Base-by-base conservation (phyloP, 2,329 filamentous ascomycete species). In the Penicillium sp. region DNA sequence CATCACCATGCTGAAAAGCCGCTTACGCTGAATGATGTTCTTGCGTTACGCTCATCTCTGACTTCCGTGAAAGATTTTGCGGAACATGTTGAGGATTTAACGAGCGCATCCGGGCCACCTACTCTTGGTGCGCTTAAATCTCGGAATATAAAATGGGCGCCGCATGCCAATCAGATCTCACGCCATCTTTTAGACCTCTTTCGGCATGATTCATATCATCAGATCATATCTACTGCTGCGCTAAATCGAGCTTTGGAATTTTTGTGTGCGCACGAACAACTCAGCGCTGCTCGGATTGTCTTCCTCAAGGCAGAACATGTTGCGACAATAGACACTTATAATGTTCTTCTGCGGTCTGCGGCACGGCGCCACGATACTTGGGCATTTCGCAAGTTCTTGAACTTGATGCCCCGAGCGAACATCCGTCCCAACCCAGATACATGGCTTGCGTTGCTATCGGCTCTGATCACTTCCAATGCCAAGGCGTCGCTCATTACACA, bases 321-420 rank as follows among this genome's bases (percentile, higher is more conserved):
- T 23, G 67, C 72, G 29, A 71, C 72, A 2, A 65, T 70, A 5
- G 72, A 77, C 37, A 76, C 75, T 6, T 79, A 75, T 59, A 80
- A 80, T 48, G 74, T 79, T 43, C 63, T 81, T 48, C 59, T 81
- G 37, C 62, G 65, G 41, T 66, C 65, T 22, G 68, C 73, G 25
- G 76, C 76, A 12, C 66, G 65, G 47, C 64, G 63, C 22, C 70
- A 73, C 48, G 71, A 80, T 61, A 59, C 76, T n/a, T 60, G 57
- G 12, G 65, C 66, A 15, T 80, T 80, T 49, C 68, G 67, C 7
- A 63, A 66, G 25, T 62, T 77, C 20, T 57, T 81, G 18, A 50
- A 63, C 23, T 55, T 67, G 12, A 80, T 81, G 77, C 56, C 69
- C 26, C 59, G 65, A 47, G 57, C 69, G 49, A 62, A 71, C 1